Conservation (phyloP, 495 filamentous ascomycete species). For the Xylaria curta region DNA sequence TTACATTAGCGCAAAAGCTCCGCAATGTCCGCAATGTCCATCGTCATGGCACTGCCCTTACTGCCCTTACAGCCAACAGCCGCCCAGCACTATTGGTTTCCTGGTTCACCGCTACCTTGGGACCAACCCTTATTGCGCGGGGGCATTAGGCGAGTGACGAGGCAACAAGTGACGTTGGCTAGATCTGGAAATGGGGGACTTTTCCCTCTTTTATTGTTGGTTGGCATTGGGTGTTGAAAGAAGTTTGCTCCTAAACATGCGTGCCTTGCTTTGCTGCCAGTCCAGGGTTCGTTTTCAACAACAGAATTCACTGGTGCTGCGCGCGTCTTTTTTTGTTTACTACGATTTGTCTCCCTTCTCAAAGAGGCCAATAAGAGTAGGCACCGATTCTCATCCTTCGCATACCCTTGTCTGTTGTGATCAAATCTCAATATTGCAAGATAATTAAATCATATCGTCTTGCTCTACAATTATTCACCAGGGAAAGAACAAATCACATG, state of each 20-base stretch:
- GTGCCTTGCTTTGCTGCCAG: constrained; percentile 10
- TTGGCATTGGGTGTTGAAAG: constrained; percentile 7
- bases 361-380: neutral
- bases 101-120: constrained; percentile 19
- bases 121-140: neutral
- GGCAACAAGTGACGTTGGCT: constrained; percentile 3
- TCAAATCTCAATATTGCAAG: neutral
- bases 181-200: constrained; percentile 10
- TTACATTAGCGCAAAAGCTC: constrained; percentile 15
- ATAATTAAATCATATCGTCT: neutral
- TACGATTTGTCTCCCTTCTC: neutral
- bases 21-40: constrained; percentile 17
- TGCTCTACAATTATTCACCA: neutral
- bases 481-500: neutral
- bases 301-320: neutral
- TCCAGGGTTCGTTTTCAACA: neutral
- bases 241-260: constrained; percentile 7
- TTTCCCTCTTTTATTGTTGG: neutral
- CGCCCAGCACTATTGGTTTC: neutral
- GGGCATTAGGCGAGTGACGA: constrained; percentile 23
- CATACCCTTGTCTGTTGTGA: neutral
- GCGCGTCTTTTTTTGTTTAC: neutral
- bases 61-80: neutral
- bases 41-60: constrained; percentile 8
- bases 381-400: neutral